Evolutionary conservation across 805 yeast genomes (phyloP).

Genomic region (Yamadazyma nakazawae): DNA sequence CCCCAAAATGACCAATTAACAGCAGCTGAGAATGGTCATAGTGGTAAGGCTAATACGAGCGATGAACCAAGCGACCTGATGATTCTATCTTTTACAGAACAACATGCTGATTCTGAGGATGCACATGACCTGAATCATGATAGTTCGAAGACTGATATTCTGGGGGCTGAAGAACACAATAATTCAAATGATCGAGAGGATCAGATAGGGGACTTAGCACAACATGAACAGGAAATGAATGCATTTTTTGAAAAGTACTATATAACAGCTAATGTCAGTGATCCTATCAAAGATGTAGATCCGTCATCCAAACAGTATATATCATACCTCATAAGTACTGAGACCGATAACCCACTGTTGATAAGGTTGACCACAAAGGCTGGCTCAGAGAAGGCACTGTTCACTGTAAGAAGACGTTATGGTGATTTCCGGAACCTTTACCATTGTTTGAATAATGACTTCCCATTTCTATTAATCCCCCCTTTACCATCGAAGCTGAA

Average conservation of each 20-base stretch:
- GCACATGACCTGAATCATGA: not conserved
- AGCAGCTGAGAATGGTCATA: not conserved
- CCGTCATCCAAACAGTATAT: conserved; percentile 70
- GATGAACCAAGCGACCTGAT: conserved; percentile 3
- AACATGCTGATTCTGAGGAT: not conserved
- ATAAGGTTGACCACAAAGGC: conserved; percentile 24
- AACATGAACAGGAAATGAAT: conserved; percentile 7
- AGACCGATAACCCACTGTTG: conserved; percentile 60
- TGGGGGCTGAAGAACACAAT: not conserved
- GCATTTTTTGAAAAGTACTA: conserved; percentile 12
- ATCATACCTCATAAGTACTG: conserved; percentile 64
- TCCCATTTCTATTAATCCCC: conserved; percentile 83
- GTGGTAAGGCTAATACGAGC: not conserved
- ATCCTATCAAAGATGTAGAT: conserved; percentile 69
- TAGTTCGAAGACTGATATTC: not conserved
- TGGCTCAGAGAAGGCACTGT: conserved; percentile 23
- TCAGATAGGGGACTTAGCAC: conserved; percentile 2
- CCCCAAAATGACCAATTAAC: not conserved
- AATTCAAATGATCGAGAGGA: conserved; percentile 1
- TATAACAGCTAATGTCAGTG: conserved; percentile 41
- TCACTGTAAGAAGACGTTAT: conserved; percentile 71
- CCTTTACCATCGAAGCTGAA: conserved; percentile 93
- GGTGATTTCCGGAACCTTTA: conserved; percentile 82
- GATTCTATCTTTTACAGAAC: not conserved
- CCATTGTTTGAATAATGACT: conserved; percentile 71